A percentile compares a stretch with the other conserved stretches of the same genome.
phyloP scores from a whole-genome alignment of 1,284 basidiomycete species.

The Pulveroboletus sp. region DNA sequence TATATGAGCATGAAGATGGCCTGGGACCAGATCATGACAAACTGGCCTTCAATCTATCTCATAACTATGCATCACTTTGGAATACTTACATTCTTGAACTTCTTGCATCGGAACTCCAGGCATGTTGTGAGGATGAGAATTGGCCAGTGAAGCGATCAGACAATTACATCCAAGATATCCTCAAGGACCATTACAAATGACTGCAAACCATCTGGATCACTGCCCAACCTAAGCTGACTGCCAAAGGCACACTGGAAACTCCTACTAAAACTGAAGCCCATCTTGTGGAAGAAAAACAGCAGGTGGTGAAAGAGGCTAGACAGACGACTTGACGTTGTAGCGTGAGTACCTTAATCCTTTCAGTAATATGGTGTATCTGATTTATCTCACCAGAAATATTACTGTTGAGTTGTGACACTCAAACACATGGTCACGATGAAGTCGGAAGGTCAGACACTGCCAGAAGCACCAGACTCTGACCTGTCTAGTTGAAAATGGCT shows the following conservation, averaged over 20 bases:
- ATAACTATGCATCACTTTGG: not conserved
- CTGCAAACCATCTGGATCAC: not conserved
- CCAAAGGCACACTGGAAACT: too few species aligned
- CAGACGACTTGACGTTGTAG: not conserved
- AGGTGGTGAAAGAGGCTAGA: not conserved
- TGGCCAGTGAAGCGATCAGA: not conserved
- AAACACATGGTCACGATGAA: not conserved
- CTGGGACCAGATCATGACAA: not conserved
- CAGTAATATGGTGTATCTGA: too few species aligned
- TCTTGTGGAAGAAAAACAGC: too few species aligned
- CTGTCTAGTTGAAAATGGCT: not conserved
- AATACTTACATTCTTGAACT: not conserved
- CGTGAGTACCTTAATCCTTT: not conserved
- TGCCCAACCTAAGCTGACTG: not conserved
- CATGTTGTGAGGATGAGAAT: not conserved
- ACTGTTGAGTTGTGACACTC: not conserved
- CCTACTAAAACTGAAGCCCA: too few species aligned
- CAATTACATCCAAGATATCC: not conserved
- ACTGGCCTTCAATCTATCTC: not conserved
- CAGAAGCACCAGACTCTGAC: not conserved
- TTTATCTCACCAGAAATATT: not conserved
- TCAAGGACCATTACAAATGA: not conserved
- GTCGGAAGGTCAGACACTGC: not conserved
- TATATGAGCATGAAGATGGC: not conserved
- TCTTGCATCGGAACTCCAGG: not conserved